Evolutionary conservation across 2,329 filamentous ascomycete genomes (phyloP).

Genomic region (Cyphellophora europaea): DNA sequence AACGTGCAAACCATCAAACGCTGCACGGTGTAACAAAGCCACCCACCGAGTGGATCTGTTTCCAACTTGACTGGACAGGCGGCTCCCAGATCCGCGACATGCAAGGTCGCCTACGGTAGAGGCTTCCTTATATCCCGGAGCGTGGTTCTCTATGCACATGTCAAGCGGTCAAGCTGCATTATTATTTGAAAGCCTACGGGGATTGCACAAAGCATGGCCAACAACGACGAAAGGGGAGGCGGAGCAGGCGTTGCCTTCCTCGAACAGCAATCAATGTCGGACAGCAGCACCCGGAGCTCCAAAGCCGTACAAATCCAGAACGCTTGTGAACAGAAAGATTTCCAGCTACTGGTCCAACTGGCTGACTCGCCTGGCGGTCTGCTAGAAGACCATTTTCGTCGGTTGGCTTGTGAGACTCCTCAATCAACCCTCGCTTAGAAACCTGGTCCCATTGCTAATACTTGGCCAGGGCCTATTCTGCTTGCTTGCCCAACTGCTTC

Average conservation of each 20-base stretch:
- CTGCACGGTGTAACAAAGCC: background rate
- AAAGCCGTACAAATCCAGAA: constrained; percentile 35
- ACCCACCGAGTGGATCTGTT: background rate
- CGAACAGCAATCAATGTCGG: background rate
- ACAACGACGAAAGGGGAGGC: background rate
- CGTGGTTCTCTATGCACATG: too few species aligned
- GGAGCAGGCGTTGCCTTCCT: background rate
- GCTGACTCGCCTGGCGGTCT: constrained; percentile 60
- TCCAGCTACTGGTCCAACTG: constrained; percentile 46
- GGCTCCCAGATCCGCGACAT: too few species aligned
- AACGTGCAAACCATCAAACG: background rate
- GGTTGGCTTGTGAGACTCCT: constrained; percentile 61
- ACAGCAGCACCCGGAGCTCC: background rate
- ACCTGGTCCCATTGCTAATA: constrained; percentile 11
- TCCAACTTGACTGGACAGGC: background rate
- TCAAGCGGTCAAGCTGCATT: too few species aligned
- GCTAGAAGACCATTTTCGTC: constrained; percentile 57
- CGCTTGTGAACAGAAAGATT: constrained; percentile 52
- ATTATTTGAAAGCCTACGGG: too few species aligned
- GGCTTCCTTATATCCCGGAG: too few species aligned
- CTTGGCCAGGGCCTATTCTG: constrained; percentile 37
- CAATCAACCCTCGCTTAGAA: constrained; percentile 1
- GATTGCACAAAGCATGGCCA: too few species aligned
- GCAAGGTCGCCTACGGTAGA: too few species aligned
- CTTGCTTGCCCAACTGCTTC: constrained; percentile 27